These are phyloP conservation scores for Xerocomus potaroensis DNA, from an alignment of 768 basidiomycete species.

Conservation along the genomic window DNA sequence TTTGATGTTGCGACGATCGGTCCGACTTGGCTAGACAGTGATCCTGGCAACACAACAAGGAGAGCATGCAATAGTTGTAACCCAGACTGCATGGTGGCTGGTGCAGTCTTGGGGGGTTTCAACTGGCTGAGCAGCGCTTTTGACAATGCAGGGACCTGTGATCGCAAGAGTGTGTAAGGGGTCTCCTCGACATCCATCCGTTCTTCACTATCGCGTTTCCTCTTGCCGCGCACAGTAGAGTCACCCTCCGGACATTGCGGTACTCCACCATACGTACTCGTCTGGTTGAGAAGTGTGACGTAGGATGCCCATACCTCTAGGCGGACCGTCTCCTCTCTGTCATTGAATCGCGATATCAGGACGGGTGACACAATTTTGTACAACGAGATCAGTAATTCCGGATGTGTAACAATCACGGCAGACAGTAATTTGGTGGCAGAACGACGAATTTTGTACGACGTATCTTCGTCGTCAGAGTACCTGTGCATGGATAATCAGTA, in stretches of 20 bases:
- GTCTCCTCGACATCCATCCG: constrained; percentile 73
- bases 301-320: constrained; percentile 92
- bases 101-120: constrained; percentile 71
- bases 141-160: constrained; percentile 73
- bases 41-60: constrained; percentile 79
- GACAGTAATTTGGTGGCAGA: constrained; percentile 87
- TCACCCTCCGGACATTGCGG: constrained; percentile 48
- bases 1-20: constrained; percentile 63
- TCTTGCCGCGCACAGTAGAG: constrained; percentile 52
- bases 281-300: constrained; percentile 76
- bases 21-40: constrained; percentile 63
- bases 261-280: constrained; percentile 69
- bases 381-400: constrained; percentile 74
- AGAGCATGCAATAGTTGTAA: constrained; percentile 76
- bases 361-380: constrained; percentile 86
- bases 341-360: constrained; percentile 86
- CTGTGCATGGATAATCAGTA: constrained; percentile 38
- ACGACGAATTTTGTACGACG: constrained; percentile 95
- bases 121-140: constrained; percentile 85
- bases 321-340: constrained; percentile 92
- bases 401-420: constrained; percentile 83
- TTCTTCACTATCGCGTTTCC: constrained; percentile 73
- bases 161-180: constrained; percentile 64
- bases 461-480: constrained; percentile 97
- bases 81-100: constrained; percentile 79